Evolutionary conservation across 176 grass and related monocot species (phyloP), one percentile per base, ranked within the genome.

Genomic region (Typha latifolia): DNA sequence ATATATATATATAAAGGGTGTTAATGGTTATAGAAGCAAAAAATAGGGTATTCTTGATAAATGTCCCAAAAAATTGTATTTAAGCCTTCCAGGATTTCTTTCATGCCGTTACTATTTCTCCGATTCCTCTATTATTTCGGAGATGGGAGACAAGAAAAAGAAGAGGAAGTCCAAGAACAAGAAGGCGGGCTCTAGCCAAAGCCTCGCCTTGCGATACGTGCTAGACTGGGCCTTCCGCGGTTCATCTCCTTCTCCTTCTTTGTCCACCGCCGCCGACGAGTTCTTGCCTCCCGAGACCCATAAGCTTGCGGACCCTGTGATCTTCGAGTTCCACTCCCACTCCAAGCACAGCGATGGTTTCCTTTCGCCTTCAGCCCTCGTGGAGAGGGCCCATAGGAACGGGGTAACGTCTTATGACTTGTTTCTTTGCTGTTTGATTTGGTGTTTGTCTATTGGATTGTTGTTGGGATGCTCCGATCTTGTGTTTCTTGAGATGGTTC

Each of bases 281-380:
- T 97, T 97, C 85, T 74, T 86, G 78, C 88, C 93, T 43, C 7
- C 31, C 10, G 48, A 53, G 48, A 32, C 55, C 18, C 22, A 62
- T 29, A 81, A 63, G 49, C n/a, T 63, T 62, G 64, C 70, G 34
- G 72, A 63, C 7, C 48, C 51, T 19, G 66, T 93, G 57, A 61
- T 87, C 18, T 93, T 99, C 52, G 94, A 99, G 47, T 68, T 99
- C 50, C 94, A 99, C 78, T 93, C 80, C 9, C 94, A 99, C 79
- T 87, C 94, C 50, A 90, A 84, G 32, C 81, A 82, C 32, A 99
- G 94, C 81, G 89, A 99, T 27, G 94, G 94, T 3, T 93, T 85
- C 77, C 81, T 93, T 23, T 90, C 94, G 31, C 94, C 94, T n/a
- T 73, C 89, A 20, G 94, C 81, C 12, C 78, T 99, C 47, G 85